These are phyloP conservation scores for Kazachstania martiniae DNA, from an alignment of 805 yeast genomes.

Conservation along the genomic window DNA sequence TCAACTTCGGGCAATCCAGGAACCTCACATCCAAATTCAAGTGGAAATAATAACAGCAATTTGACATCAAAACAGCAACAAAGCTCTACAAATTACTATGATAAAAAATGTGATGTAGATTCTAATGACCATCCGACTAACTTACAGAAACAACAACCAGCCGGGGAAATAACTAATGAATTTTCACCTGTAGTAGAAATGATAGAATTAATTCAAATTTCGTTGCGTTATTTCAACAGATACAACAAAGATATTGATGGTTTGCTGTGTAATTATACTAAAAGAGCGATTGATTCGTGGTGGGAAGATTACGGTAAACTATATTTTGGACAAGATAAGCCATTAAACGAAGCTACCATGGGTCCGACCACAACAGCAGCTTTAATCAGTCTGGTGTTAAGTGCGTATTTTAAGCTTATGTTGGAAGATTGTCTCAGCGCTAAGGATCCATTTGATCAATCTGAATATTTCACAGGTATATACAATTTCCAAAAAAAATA, in stretches of 20 bases:
- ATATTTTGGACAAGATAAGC: slow-evolving; percentile 24
- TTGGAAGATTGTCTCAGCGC: slow-evolving; percentile 49
- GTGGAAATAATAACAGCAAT: background rate
- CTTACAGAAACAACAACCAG: background rate
- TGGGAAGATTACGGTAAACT: slow-evolving; percentile 62
- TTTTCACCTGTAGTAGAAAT: slow-evolving; percentile 55
- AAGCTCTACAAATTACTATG: too few species aligned
- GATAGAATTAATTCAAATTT: slow-evolving; percentile 62
- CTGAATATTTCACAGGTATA: slow-evolving; percentile 53
- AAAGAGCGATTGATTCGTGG: slow-evolving; percentile 67
- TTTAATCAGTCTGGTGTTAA: slow-evolving; percentile 63
- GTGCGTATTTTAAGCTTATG: slow-evolving; percentile 54
- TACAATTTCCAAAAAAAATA: slow-evolving; percentile 69
- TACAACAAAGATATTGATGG: slow-evolving; percentile 67
- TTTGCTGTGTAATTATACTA: slow-evolving; percentile 66
- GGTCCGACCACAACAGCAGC: slow-evolving; percentile 68
- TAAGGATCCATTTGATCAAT: slow-evolving; percentile 75
- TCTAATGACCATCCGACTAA: background rate
- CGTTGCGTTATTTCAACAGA: slow-evolving; percentile 66
- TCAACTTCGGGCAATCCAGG: background rate
- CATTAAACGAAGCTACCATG: slow-evolving; percentile 39
- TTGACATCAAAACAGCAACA: too few species aligned
- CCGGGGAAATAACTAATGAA: background rate
- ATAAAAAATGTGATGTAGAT: background rate
- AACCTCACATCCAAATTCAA: background rate